A percentile compares a stretch with the other conserved stretches of the same genome.
Evolutionary conservation across 1,284 basidiomycete genomes (phyloP).

Genomic region (Vanrija pseudolonga): DNA sequence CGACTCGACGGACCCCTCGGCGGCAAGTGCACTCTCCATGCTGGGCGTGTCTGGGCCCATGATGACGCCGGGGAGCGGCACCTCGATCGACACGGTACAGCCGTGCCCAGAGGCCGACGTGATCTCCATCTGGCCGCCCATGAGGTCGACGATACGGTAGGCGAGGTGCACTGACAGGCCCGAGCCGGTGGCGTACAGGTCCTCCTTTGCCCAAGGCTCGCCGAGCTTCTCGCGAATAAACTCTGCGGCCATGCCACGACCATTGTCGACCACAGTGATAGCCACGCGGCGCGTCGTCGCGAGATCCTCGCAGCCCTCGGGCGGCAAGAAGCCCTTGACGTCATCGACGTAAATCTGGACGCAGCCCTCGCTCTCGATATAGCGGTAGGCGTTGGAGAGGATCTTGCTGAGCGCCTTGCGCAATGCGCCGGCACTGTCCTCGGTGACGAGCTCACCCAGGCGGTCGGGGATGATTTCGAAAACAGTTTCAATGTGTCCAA

Average conservation of each 20-base stretch:
- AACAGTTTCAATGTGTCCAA: constrained; percentile 35
- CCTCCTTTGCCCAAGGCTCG: constrained; percentile 41
- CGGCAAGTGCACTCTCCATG: too few relatives aligned
- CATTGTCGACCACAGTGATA: constrained; percentile 38
- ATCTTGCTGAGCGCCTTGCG: constrained; percentile 37
- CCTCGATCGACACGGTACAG: constrained; percentile 39
- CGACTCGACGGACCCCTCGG: neutral
- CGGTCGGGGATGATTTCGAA: constrained; percentile 42
- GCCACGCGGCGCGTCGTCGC: constrained; percentile 26
- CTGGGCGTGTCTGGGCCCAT: neutral
- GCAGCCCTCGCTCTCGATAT: constrained; percentile 40
- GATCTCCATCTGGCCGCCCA: constrained; percentile 46
- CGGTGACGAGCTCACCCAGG: constrained; percentile 36
- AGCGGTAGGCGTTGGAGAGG: constrained; percentile 44
- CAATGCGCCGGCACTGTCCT: constrained; percentile 40
- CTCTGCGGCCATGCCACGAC: constrained; percentile 37
- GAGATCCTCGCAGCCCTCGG: constrained; percentile 39
- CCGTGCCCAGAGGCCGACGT: constrained; percentile 38
- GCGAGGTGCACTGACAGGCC: constrained; percentile 44
- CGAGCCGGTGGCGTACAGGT: constrained; percentile 40
- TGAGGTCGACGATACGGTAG: constrained; percentile 43
- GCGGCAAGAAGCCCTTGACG: constrained; percentile 29
- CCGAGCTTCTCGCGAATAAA: constrained; percentile 37
- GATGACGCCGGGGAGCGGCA: constrained; percentile 25
- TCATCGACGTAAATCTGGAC: constrained; percentile 44